These are phyloP conservation scores for Tetragonia tetragonoides DNA, from an alignment of 148 eudicot genomes.

Conservation along the genomic window DNA sequence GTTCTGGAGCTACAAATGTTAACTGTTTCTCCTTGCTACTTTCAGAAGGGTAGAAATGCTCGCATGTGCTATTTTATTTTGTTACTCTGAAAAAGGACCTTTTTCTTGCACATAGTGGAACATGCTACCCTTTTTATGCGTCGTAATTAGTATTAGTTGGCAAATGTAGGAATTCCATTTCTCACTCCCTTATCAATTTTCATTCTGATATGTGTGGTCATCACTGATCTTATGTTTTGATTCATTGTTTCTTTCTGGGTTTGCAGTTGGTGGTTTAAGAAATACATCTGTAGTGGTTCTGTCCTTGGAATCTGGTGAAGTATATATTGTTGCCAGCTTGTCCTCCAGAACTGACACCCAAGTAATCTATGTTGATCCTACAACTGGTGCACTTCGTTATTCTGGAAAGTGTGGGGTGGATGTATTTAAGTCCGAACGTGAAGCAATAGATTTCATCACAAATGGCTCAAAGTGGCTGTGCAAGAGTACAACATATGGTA, in stretches of 20 bases:
- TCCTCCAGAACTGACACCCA: slow-evolving; percentile 68
- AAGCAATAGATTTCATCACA: slow-evolving; percentile 78
- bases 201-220: background rate
- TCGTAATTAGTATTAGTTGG: background rate
- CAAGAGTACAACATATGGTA: slow-evolving; percentile 61
- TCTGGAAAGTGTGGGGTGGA: slow-evolving; percentile 64
- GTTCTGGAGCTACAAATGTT: too few relatives aligned
- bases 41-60: too few relatives aligned
- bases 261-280: slow-evolving; percentile 52
- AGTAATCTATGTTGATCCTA: slow-evolving; percentile 89
- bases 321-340: slow-evolving; percentile 70
- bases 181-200: background rate
- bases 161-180: background rate
- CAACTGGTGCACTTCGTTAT: slow-evolving; percentile 79
- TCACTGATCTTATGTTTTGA: slow-evolving; percentile 3
- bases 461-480: slow-evolving; percentile 78
- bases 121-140: too few relatives aligned
- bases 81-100: background rate
- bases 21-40: too few relatives aligned
- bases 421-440: slow-evolving; percentile 75
- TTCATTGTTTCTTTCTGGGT: background rate
- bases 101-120: background rate
- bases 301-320: slow-evolving; percentile 76
- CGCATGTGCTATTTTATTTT: background rate
- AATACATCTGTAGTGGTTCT: slow-evolving; percentile 83